A percentile compares a stretch with the other conserved stretches of the same genome.
phyloP scores from a whole-genome alignment of 108 stramenopile genomes.

The Aurantiochytrium sp. region DNA sequence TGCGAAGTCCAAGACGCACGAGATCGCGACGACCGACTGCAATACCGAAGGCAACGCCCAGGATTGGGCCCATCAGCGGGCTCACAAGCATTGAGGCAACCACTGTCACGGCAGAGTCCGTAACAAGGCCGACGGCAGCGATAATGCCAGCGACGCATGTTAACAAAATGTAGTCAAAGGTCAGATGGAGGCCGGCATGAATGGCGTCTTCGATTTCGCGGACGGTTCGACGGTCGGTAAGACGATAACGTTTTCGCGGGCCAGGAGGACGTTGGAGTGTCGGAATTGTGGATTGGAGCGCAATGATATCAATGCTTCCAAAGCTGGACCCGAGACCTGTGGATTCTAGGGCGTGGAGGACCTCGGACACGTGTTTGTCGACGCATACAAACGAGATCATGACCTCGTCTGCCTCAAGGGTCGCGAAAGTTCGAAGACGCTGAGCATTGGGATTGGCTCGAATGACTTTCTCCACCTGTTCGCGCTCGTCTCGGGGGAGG shows the following conservation, averaged over 20 bases:
- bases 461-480: not conserved
- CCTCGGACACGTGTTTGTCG: not conserved
- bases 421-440: not conserved
- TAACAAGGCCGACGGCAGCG: slow-evolving; percentile 67
- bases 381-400: not conserved
- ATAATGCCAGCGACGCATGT: slow-evolving; percentile 58
- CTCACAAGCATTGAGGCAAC: slow-evolving; percentile 76
- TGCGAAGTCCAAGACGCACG: slow-evolving; percentile 40
- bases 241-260: not conserved
- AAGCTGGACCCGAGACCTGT: not conserved
- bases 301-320: not conserved
- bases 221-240: not conserved
- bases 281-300: not conserved
- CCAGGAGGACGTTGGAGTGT: not conserved
- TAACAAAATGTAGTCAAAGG: slow-evolving; percentile 49
- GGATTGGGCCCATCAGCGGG: slow-evolving; percentile 60
- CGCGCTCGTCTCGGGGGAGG: not conserved
- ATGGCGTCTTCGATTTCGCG: not conserved
- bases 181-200: not conserved
- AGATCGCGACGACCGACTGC: slow-evolving; percentile 56
- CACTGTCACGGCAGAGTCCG: slow-evolving; percentile 62
- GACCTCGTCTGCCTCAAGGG: not conserved
- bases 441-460: not conserved
- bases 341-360: not conserved
- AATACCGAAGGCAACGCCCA: slow-evolving; percentile 54